These are phyloP conservation scores for Capillidium rhysosporum DNA, from an alignment of 371 early-diverging fungal genomes.

Conservation along the genomic window DNA sequence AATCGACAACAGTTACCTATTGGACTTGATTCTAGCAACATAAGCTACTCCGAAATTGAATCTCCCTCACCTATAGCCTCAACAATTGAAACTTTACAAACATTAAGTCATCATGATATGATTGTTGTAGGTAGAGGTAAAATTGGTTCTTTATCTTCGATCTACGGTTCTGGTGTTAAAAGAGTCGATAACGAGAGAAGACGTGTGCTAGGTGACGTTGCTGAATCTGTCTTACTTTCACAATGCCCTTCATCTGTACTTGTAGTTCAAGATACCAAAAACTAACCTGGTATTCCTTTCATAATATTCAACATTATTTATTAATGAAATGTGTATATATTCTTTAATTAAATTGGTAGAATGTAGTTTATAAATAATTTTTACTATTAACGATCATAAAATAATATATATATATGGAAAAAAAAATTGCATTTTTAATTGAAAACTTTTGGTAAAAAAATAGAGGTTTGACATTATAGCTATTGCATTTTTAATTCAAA, in stretches of 20 bases:
- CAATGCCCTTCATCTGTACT: slow-evolving; percentile 10
- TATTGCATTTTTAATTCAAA: no score
- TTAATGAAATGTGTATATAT: no score
- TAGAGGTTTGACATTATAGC: no score
- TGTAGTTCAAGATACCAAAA: slow-evolving; percentile 9
- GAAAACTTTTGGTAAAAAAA: no score
- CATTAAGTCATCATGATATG: slow-evolving; percentile 13
- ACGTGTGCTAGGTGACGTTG: slow-evolving; percentile 11
- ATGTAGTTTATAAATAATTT: no score
- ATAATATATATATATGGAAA: no score
- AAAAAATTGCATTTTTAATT: no score
- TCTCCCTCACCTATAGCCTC: slow-evolving; percentile 18
- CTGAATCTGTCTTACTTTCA: slow-evolving; percentile 10
- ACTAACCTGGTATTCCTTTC: no score
- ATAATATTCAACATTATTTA: no score
- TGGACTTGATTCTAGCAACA: background rate
- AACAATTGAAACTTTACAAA: slow-evolving; percentile 12
- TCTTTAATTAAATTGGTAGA: no score
- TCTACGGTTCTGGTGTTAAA: background rate
- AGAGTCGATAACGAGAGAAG: slow-evolving; percentile 6
- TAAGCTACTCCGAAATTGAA: slow-evolving; percentile 8
- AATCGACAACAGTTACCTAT: background rate
- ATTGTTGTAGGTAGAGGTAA: slow-evolving; percentile 17
- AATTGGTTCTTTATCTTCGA: background rate
- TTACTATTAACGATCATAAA: no score